phyloP scores from a whole-genome alignment of 2,329 filamentous ascomycete genomes.

The Penicillium sp. region DNA sequence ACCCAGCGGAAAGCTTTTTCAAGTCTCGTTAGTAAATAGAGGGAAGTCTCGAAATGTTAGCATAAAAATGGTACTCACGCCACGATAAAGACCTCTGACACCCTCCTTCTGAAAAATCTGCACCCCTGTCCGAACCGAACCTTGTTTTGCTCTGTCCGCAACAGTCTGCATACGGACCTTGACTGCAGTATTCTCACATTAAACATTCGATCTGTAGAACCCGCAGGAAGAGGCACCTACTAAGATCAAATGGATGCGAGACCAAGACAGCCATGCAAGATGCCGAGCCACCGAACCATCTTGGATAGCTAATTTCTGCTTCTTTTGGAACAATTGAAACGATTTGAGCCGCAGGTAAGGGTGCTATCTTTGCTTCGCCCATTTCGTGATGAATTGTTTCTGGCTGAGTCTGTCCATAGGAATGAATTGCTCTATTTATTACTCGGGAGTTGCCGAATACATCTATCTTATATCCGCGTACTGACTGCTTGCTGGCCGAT shows the following conservation, averaged over 20 bases:
- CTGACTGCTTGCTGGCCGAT: neutral
- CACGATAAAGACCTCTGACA: slow-evolving; percentile 21
- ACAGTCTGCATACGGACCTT: slow-evolving; percentile 31
- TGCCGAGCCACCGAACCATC: slow-evolving; percentile 30
- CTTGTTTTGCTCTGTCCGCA: slow-evolving; percentile 12
- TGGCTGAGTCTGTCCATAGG: neutral
- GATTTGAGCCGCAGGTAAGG: neutral
- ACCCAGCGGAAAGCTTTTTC: slow-evolving; percentile 26
- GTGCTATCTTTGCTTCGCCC: neutral
- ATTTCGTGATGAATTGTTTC: neutral
- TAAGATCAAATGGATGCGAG: slow-evolving; percentile 30
- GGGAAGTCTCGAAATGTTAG: neutral
- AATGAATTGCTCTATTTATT: neutral
- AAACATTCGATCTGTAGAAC: neutral
- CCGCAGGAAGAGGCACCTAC: slow-evolving; percentile 11
- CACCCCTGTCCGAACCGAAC: slow-evolving; percentile 18
- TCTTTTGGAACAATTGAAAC: neutral
- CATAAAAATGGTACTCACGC: slow-evolving; percentile 11
- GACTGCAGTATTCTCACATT: slow-evolving; percentile 11
- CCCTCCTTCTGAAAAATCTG: slow-evolving; percentile 24
- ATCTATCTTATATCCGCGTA: neutral
- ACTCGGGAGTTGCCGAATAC: neutral
- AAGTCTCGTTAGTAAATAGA: neutral
- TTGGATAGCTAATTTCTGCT: slow-evolving; percentile 15
- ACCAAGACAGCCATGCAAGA: slow-evolving; percentile 32